Conservation (phyloP, 129 eudicot genomes). For the Gnaphalium uliginosum region DNA sequence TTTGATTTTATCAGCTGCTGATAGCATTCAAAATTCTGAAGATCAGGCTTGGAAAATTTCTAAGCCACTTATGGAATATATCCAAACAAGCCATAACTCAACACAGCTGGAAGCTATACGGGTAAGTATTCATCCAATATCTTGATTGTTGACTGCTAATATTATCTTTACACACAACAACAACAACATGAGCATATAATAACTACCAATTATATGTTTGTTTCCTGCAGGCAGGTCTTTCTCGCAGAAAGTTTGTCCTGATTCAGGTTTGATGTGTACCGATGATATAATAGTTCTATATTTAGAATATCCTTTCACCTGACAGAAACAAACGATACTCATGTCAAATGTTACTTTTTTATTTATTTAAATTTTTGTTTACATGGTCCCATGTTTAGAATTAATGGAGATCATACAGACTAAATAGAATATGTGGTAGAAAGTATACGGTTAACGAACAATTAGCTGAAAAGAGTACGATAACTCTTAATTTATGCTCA, state of each 20-base stretch:
- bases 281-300: slow-evolving; percentile 14
- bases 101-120: slow-evolving; percentile 79
- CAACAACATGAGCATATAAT: slow-evolving; percentile 2
- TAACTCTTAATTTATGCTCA: slow-evolving; percentile 19
- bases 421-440: slow-evolving; percentile 1
- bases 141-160: slow-evolving; percentile 6
- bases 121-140: slow-evolving; percentile 50
- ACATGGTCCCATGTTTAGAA: neutral
- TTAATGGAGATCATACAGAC: neutral
- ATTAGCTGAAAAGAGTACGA: neutral
- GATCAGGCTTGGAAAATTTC: slow-evolving; percentile 88
- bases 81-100: slow-evolving; percentile 69
- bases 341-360: neutral
- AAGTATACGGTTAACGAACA: neutral
- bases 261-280: slow-evolving; percentile 71
- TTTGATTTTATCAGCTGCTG: slow-evolving; percentile 70
- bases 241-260: slow-evolving; percentile 78
- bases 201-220: slow-evolving; percentile 19
- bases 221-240: slow-evolving; percentile 88
- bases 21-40: slow-evolving; percentile 45
- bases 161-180: slow-evolving; percentile 7
- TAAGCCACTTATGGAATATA: slow-evolving; percentile 61
- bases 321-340: slow-evolving; percentile 3
- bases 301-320: neutral
- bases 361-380: neutral